These are phyloP conservation scores for Tricholoma terreum DNA, from an alignment of 768 basidiomycete genomes.

Conservation along the genomic window DNA sequence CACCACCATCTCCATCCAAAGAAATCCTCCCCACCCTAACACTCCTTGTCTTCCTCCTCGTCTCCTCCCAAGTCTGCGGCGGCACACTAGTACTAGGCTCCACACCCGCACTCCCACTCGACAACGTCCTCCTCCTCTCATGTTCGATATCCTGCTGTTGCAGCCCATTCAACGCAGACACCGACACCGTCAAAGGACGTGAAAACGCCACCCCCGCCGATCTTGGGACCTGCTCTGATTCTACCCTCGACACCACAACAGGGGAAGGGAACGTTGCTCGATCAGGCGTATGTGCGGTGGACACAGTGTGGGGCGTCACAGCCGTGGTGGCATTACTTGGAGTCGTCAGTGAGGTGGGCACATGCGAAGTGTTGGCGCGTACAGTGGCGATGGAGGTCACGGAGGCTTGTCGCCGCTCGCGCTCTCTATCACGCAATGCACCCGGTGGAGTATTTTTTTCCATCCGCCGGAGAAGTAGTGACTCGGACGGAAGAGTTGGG, in stretches of 20 bases:
- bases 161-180: constrained; percentile 52
- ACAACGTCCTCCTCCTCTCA: constrained; percentile 30
- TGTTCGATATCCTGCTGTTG: constrained; percentile 49
- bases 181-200: constrained; percentile 51
- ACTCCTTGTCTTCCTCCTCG: constrained; percentile 38
- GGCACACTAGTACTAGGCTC: constrained; percentile 20
- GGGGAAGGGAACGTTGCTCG: constrained; percentile 22
- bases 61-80: constrained; percentile 47
- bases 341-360: constrained; percentile 43
- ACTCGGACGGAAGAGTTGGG: constrained; percentile 59
- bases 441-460: constrained; percentile 7
- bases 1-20: constrained; percentile 36
- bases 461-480: constrained; percentile 15
- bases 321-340: constrained; percentile 62
- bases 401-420: constrained; percentile 23
- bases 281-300: constrained; percentile 35
- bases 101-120: constrained; percentile 19
- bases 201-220: constrained; percentile 62
- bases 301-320: constrained; percentile 62
- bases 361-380: constrained; percentile 38
- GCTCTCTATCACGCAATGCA: constrained; percentile 11
- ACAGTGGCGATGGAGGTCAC: constrained; percentile 44
- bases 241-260: constrained; percentile 30
- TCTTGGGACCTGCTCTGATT: constrained; percentile 44
- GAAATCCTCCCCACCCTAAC: constrained; percentile 38